A percentile compares a stretch with the other conserved stretches of the same genome.
These are phyloP conservation scores for Suhomyces panamericanus DNA, from an alignment of 1,139 yeast genomes.

Conservation along the genomic window DNA sequence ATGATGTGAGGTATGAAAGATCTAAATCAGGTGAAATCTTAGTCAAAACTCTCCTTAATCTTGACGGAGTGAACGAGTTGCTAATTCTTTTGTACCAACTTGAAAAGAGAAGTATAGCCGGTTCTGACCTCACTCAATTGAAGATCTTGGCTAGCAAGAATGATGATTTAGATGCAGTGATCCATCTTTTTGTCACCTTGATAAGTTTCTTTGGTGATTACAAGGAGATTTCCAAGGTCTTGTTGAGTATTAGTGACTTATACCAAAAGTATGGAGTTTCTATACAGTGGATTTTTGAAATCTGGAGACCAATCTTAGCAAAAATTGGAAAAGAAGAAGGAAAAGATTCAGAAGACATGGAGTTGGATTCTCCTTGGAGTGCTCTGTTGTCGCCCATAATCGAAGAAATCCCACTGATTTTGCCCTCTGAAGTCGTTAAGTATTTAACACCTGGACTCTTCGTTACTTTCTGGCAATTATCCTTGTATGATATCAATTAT, in stretches of 20 bases:
- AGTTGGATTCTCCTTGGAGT: constrained; percentile 17
- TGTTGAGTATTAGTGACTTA: constrained; percentile 51
- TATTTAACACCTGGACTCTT: constrained; percentile 38
- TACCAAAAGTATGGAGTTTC: constrained; percentile 52
- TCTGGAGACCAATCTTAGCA: constrained; percentile 63
- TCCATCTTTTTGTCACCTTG: constrained; percentile 64
- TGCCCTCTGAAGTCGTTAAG: constrained; percentile 7
- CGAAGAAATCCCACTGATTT: constrained; percentile 16
- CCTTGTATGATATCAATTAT: constrained; percentile 71
- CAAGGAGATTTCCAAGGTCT: constrained; percentile 33
- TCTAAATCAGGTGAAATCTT: constrained; percentile 53
- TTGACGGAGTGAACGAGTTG: constrained; percentile 58
- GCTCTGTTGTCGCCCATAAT: constrained; percentile 19
- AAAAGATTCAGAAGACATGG: constrained; percentile 8
- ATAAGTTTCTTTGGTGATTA: constrained; percentile 51
- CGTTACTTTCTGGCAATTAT: constrained; percentile 70
- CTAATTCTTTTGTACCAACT: constrained; percentile 63
- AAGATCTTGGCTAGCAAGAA: constrained; percentile 70
- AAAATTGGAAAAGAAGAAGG: neutral
- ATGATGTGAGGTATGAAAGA: constrained; percentile 55
- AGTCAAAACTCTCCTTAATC: constrained; percentile 46
- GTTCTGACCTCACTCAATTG: constrained; percentile 46
- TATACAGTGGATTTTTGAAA: constrained; percentile 70
- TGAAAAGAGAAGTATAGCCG: constrained; percentile 42
- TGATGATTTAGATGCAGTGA: constrained; percentile 69